A percentile compares a stretch with the other conserved stretches of the same genome.
phyloP scores from a whole-genome alignment of 108 stramenopile genomes.

The Cyclotella kingstonii region DNA sequence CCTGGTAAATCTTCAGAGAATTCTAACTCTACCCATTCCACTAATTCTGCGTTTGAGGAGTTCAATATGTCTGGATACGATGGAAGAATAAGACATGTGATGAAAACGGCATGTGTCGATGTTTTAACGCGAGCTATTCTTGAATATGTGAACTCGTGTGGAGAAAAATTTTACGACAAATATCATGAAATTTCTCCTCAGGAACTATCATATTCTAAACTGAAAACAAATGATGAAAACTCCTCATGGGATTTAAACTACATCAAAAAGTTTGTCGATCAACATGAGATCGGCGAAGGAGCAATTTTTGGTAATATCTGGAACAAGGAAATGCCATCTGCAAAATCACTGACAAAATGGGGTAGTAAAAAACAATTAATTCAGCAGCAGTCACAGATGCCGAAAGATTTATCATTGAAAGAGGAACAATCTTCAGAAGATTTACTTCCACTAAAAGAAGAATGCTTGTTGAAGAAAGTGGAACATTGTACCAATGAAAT shows the following conservation, averaged over 20 bases:
- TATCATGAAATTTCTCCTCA: neutral
- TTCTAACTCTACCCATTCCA: neutral
- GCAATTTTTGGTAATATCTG: slow-evolving; percentile 37
- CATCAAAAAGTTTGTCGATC: slow-evolving; percentile 34
- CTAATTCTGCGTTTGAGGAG: neutral
- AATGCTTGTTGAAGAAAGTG: no score
- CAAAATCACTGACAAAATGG: neutral
- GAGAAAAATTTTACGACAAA: neutral
- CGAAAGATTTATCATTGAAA: no score
- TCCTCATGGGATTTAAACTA: slow-evolving; percentile 25
- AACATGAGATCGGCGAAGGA: slow-evolving; percentile 27
- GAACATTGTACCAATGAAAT: no score
- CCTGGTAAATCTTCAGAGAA: neutral
- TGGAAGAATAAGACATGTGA: slow-evolving; percentile 54
- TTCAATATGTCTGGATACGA: slow-evolving; percentile 36
- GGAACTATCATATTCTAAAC: slow-evolving; percentile 13
- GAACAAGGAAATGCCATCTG: slow-evolving; percentile 6
- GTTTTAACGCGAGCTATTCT: slow-evolving; percentile 35
- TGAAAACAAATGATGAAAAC: slow-evolving; percentile 32
- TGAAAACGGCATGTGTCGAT: slow-evolving; percentile 52
- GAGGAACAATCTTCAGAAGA: no score
- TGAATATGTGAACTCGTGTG: slow-evolving; percentile 25
- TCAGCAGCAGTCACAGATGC: no score
- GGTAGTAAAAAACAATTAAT: slow-evolving; percentile 1
- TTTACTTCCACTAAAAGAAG: no score